Base-by-base conservation (phyloP, 2,329 filamentous ascomycete genomes). In the Colletotrichum paranaense region DNA sequence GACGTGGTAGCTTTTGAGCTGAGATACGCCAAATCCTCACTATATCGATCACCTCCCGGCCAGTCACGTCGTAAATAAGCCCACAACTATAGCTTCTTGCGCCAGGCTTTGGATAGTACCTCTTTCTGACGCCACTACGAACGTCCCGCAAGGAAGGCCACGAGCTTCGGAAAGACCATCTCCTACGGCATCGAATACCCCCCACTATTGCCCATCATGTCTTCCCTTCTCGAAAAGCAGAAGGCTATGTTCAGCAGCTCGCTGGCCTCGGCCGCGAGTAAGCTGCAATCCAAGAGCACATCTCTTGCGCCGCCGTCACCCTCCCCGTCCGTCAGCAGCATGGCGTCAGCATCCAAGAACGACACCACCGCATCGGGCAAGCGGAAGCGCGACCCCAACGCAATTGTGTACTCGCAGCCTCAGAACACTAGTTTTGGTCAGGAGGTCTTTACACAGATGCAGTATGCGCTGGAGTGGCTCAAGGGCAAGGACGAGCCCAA, bases 401-500 rank as follows among this genome's bases (percentile, higher is more conserved):
- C 87, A 59, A 86, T 88, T 14, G 87, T 94, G 66, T 96, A 92
- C 84, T 95, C 94, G 68, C 94, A 95, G 84, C 94, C 94, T 24
- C 89, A 90, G 76, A 91, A 92, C 79, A 94, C 91, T 19, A 93
- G 92, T 79, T 94, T 92, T 65, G 95, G 95, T 76, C 88, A 88
- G 73, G 93, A 96, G 82, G 91, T 97, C 81, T 92, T 95, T 86
- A 97, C 95, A 14, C 94, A 97, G 82, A 92, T 98, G 80, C 90
- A 93, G 71, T 98, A 95, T 84, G 94, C 95, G 24, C 92, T 97
- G 80, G 91, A 95, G 75, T 94, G 95, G 81, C 90, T 98, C 73
- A 92, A 92, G 84, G 90, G 90, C 76, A 92, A 92, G 80, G 90
- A 90, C 72, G 85, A 91, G 74, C 85, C 93, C 68, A 90, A 95